Evolutionary conservation across 129 eudicot genomes (phyloP).

Genomic region (Saussurea involucrata): DNA sequence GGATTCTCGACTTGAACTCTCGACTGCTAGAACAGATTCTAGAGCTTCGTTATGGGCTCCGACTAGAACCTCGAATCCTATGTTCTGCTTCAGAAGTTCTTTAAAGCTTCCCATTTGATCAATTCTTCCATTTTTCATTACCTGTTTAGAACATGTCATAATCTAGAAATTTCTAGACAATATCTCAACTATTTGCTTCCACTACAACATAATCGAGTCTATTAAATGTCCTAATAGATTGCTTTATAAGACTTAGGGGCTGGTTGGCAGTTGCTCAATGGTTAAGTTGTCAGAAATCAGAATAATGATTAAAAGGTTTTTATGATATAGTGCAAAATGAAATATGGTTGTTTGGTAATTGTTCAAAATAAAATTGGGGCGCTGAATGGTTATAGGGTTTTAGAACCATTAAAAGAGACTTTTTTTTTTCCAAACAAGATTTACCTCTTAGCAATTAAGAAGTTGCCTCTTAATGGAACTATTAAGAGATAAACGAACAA

Average conservation of each 20-base stretch:
- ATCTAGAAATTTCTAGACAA: neutral
- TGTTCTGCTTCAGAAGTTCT: constrained; percentile 71
- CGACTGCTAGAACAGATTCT: constrained; percentile 74
- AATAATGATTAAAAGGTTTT: no score
- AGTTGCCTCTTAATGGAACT: no score
- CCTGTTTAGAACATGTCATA: constrained; percentile 39
- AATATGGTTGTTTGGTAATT: no score
- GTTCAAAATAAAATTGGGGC: no score
- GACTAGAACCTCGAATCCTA: constrained; percentile 85
- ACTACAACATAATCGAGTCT: neutral
- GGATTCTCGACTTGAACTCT: constrained; percentile 54
- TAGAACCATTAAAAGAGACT: no score
- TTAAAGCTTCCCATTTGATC: constrained; percentile 83
- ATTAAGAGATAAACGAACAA: no score
- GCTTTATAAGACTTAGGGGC: neutral
- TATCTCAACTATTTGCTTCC: neutral
- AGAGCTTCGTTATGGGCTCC: constrained; percentile 95
- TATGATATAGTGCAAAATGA: no score
- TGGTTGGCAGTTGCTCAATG: no score
- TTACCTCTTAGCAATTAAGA: no score
- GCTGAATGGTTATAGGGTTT: no score
- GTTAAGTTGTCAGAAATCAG: no score
- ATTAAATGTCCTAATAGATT: neutral
- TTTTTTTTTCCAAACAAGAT: no score
- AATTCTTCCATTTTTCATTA: constrained; percentile 92